phyloP scores from a whole-genome alignment of 768 basidiomycete genomes.

The Roridomyces roridus region DNA sequence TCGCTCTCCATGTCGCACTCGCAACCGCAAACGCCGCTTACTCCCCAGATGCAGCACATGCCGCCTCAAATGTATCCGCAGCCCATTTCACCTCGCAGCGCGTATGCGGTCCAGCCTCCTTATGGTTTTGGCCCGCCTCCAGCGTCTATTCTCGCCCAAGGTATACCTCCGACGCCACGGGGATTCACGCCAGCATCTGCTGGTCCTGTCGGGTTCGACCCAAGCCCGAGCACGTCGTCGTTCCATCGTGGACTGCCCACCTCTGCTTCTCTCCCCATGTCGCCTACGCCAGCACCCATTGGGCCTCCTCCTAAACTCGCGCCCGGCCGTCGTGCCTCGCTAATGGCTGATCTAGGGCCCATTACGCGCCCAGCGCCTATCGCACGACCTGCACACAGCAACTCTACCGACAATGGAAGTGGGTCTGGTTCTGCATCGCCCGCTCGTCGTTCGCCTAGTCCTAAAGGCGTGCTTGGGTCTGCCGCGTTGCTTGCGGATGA shows the following conservation, averaged over 20 bases:
- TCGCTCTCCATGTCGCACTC: constrained; percentile 37
- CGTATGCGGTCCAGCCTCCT: constrained; percentile 52
- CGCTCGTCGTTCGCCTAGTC: constrained; percentile 52
- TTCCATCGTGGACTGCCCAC: constrained; percentile 49
- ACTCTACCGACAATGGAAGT: constrained; percentile 34
- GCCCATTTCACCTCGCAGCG: constrained; percentile 62
- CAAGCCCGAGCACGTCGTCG: constrained; percentile 28
- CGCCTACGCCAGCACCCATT: constrained; percentile 53
- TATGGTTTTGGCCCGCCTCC: constrained; percentile 57
- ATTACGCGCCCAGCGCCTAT: constrained; percentile 75
- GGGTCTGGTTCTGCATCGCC: constrained; percentile 70
- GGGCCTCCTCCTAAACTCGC: constrained; percentile 61
- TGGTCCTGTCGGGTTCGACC: constrained; percentile 56
- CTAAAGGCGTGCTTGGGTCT: constrained; percentile 76
- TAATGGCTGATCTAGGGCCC: constrained; percentile 51
- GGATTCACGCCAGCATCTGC: constrained; percentile 62
- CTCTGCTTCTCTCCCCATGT: constrained; percentile 39
- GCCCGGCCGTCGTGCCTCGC: constrained; percentile 54
- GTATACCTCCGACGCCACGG: constrained; percentile 50
- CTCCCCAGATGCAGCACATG: constrained; percentile 52
- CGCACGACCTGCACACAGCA: constrained; percentile 56
- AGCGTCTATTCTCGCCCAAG: constrained; percentile 45
- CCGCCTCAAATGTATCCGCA: constrained; percentile 56
- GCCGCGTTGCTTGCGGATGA: constrained; percentile 81
- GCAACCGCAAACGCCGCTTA: constrained; percentile 57